phyloP scores from a whole-genome alignment of 768 basidiomycete species.

The Mycena rosella region DNA sequence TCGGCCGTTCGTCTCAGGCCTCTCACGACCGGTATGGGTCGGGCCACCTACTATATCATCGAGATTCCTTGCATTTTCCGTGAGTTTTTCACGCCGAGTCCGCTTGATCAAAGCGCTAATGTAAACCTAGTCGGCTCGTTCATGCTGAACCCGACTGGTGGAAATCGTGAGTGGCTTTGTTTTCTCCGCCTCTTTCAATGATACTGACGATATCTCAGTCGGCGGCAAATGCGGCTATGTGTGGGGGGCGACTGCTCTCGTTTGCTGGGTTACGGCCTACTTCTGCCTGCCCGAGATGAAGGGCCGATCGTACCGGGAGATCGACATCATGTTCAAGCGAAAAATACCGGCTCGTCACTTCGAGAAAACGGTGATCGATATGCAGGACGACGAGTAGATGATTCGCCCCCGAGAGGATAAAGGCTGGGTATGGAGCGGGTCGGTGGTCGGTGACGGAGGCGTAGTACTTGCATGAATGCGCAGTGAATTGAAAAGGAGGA shows the following conservation, averaged over 20 bases:
- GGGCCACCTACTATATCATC: constrained; percentile 36
- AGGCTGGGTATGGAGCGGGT: not conserved
- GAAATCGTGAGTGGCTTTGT: constrained; percentile 26
- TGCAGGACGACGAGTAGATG: constrained; percentile 33
- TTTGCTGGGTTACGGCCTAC: constrained; percentile 21
- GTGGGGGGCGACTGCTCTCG: constrained; percentile 32
- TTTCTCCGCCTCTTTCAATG: not conserved
- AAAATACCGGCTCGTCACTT: constrained; percentile 30
- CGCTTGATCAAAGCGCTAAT: constrained; percentile 8
- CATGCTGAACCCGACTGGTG: constrained; percentile 37
- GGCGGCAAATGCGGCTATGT: constrained; percentile 37
- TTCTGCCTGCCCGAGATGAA: constrained; percentile 36
- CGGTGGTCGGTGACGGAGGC: too few species aligned
- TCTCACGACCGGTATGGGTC: constrained; percentile 35
- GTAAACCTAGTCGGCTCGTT: constrained; percentile 22
- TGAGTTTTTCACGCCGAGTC: constrained; percentile 9
- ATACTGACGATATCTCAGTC: constrained; percentile 20
- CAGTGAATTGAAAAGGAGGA: too few species aligned
- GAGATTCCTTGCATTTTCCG: constrained; percentile 39
- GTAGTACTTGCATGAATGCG: too few species aligned
- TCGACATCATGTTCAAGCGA: constrained; percentile 37
- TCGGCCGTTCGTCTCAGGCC: constrained; percentile 32
- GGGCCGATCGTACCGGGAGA: constrained; percentile 36
- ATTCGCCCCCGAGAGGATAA: not conserved
- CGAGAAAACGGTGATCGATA: constrained; percentile 20